Percentiles rank a stretch among this genome's conserved stretches.
Evolutionary conservation across 352 stramenopile genomes (phyloP).

Genomic region (Phytopythium boreale): DNA sequence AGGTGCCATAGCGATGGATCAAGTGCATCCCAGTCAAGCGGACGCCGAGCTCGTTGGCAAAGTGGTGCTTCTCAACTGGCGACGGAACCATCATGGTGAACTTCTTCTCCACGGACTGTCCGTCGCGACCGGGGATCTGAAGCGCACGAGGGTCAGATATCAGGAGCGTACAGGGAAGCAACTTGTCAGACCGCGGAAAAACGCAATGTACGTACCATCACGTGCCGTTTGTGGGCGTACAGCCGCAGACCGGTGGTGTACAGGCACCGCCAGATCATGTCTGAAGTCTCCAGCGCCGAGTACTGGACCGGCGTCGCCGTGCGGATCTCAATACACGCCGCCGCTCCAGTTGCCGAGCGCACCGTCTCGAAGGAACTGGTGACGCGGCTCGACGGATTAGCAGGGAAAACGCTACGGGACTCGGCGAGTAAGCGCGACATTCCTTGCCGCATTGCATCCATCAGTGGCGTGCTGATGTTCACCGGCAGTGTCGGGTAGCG

Average conservation of each 20-base stretch:
- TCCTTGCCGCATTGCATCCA: background rate
- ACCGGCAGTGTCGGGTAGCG: background rate
- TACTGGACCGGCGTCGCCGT: background rate
- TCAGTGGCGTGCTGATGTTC: background rate
- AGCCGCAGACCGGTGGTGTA: background rate
- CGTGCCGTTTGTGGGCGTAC: background rate
- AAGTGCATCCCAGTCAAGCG: background rate
- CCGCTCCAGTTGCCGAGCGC: background rate
- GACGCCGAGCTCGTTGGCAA: background rate
- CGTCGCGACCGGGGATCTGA: background rate
- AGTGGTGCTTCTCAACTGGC: background rate
- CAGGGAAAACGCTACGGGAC: background rate
- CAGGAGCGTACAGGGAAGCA: no score
- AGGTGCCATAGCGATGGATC: background rate
- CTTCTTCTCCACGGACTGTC: background rate
- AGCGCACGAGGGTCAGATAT: background rate
- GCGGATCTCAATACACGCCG: background rate
- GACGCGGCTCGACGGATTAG: background rate
- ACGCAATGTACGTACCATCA: background rate
- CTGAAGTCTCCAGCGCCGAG: background rate
- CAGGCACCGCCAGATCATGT: background rate
- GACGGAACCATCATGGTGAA: background rate
- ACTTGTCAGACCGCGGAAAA: no score
- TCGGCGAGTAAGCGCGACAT: background rate
- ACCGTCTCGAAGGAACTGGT: background rate